Base-by-base conservation (phyloP, 2,329 filamentous ascomycete species). In the Ceratocystis huliohia region DNA sequence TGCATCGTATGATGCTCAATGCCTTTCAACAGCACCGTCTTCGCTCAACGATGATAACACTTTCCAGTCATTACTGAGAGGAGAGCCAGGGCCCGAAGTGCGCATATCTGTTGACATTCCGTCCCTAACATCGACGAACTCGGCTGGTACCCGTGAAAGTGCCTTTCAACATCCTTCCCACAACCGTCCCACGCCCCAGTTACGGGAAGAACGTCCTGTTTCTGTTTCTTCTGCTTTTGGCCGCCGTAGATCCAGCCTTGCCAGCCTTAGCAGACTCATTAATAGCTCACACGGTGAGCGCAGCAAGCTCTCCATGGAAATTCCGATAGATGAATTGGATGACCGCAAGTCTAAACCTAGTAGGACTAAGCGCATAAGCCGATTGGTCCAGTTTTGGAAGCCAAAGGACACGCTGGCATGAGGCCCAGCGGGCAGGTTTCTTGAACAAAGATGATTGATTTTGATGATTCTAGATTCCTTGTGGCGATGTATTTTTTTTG, bases 311-410 rank as follows among this genome's bases (percentile, higher is more conserved):
- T 88, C 85, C 0, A 85, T 87, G 71, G 87, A 89, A 72, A 83
- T 87, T 59, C 78, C 80, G 5, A 72, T 78, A 69, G 83, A 84
- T 57, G 78, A 76, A 50, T 81, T 85, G n/a, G 72, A 76, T 0
- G 82, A 84, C 41, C 84, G 82, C 72, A 82, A 81, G 78, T 70
- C 73, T 6, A 85, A 84, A 73, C 72, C 71, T 28, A 89, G 86
- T 78, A 88, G 85, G 74, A 79, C 84, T 46, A 88, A 85, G 73
- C 82, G 88, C 37, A 76, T 91, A 46, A 88, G 88, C 73, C 86
- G 87, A 64, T 80, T 91, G 77, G 85, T 91, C 80, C 85, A 87
- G 71, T 92, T 92, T 74, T 92, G 88, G 88, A 89, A 88, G 75
- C 78, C 80, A 8, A 80, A 81, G 69, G 73, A 76, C 46, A 70